Evolutionary conservation across 1,284 basidiomycete genomes (phyloP).

Genomic region (Trichosporon faecale): DNA sequence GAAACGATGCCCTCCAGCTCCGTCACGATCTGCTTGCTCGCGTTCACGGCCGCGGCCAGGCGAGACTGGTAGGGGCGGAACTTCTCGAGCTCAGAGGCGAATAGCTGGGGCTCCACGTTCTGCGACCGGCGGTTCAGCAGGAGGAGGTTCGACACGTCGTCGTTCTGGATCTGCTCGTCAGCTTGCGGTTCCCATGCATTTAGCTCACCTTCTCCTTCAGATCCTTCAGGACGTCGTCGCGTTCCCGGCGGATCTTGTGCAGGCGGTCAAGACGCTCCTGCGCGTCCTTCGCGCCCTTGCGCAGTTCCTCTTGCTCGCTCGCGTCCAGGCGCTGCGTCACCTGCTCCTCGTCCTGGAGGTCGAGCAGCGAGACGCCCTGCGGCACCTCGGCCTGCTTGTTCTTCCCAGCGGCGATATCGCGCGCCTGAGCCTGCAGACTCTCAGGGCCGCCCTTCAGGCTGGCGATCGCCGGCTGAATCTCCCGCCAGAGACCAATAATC

Average conservation of each 20-base stretch:
- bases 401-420: slow-evolving; percentile 56
- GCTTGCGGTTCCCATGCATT: neutral
- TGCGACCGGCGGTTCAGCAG: slow-evolving; percentile 84
- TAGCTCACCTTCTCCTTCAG: slow-evolving; percentile 67
- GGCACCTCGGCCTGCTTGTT: slow-evolving; percentile 53
- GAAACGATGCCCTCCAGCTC: slow-evolving; percentile 69
- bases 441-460: slow-evolving; percentile 57
- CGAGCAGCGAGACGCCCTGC: slow-evolving; percentile 47
- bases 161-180: slow-evolving; percentile 71
- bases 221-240: slow-evolving; percentile 82
- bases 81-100: slow-evolving; percentile 91
- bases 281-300: slow-evolving; percentile 68
- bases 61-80: slow-evolving; percentile 87
- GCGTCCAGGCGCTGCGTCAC: slow-evolving; percentile 50
- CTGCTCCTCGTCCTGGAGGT: slow-evolving; percentile 58
- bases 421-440: slow-evolving; percentile 65
- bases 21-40: slow-evolving; percentile 68
- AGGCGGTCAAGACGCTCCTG: slow-evolving; percentile 71
- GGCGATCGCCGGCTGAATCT: slow-evolving; percentile 65
- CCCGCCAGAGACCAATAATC: slow-evolving; percentile 70
- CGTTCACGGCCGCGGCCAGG: slow-evolving; percentile 68
- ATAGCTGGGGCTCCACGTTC: slow-evolving; percentile 79
- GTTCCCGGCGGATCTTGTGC: slow-evolving; percentile 77
- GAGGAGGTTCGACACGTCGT: slow-evolving; percentile 93
- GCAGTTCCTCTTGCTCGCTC: slow-evolving; percentile 64